These are phyloP conservation scores for Lathyrus tuberosus DNA, from an alignment of 306 rosid genomes.

Conservation along the genomic window DNA sequence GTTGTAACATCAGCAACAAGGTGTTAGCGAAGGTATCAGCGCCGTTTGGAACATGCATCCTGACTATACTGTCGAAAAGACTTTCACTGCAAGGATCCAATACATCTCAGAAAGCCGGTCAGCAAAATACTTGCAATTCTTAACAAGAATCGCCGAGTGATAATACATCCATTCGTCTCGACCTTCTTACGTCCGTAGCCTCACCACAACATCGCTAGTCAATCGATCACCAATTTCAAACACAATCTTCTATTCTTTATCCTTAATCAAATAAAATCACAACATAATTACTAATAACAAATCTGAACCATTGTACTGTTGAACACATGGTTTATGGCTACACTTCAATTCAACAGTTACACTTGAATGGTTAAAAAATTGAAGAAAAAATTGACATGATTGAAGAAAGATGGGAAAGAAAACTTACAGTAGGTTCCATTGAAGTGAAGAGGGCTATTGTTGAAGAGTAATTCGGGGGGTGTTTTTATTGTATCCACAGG, in stretches of 20 bases:
- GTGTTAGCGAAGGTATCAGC: slow-evolving; percentile 25
- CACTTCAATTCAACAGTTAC: slow-evolving; percentile 12
- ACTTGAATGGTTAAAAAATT: background rate
- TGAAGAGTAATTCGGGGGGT: too few species aligned
- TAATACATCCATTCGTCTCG: slow-evolving; percentile 88
- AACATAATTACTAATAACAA: slow-evolving; percentile 12
- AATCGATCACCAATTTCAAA: slow-evolving; percentile 65
- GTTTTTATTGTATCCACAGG: too few species aligned
- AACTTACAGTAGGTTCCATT: too few species aligned
- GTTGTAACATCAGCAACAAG: slow-evolving; percentile 14
- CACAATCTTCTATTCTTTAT: slow-evolving; percentile 49
- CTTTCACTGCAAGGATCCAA: too few species aligned
- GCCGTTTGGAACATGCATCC: too few species aligned
- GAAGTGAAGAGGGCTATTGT: too few species aligned
- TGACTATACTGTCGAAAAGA: too few species aligned
- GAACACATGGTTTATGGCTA: background rate
- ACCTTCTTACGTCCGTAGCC: slow-evolving; percentile 82
- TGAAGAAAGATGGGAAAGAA: too few species aligned
- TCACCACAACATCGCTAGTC: slow-evolving; percentile 93
- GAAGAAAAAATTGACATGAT: too few species aligned
- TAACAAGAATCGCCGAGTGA: slow-evolving; percentile 61
- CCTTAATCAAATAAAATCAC: slow-evolving; percentile 50
- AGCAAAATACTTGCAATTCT: slow-evolving; percentile 74
- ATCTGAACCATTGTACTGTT: slow-evolving; percentile 1
- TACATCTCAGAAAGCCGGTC: slow-evolving; percentile 87